Percentiles rank a stretch among this genome's conserved stretches.
Conservation (phyloP, 306 rosid species). For the Sphenostylis stenocarpa region DNA sequence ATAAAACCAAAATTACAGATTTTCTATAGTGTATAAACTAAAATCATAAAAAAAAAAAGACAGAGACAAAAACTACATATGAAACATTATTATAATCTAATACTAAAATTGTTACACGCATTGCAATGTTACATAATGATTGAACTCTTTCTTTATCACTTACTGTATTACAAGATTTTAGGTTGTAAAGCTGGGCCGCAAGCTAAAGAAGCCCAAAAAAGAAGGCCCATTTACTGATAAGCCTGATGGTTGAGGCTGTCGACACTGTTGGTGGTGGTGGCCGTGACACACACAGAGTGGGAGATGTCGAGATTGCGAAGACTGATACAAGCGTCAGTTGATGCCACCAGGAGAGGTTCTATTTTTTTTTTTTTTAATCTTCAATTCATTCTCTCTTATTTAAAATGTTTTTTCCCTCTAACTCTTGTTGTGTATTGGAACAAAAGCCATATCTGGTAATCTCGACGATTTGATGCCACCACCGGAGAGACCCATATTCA, state of each 20-base stretch:
- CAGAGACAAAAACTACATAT: no score
- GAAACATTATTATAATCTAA: no score
- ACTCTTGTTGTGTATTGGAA: constrained; percentile 26
- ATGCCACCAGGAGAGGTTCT: constrained; percentile 79
- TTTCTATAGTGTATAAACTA: no score
- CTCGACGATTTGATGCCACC: constrained; percentile 92
- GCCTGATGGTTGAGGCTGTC: not conserved
- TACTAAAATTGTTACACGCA: no score
- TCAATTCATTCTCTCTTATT: not conserved
- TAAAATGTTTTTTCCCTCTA: not conserved
- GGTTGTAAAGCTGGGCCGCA: not conserved
- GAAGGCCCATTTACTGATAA: constrained; percentile 13
- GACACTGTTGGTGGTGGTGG: not conserved
- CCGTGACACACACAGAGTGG: not conserved
- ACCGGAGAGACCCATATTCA: constrained; percentile 72
- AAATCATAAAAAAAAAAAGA: no score
- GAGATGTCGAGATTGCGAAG: constrained; percentile 78
- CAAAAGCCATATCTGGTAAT: constrained; percentile 61
- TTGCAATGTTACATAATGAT: no score
- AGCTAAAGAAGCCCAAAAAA: not conserved
- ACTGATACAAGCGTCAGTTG: constrained; percentile 67
- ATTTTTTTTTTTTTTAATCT: not conserved
- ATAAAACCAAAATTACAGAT: no score
- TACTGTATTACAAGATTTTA: no score
- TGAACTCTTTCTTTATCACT: no score